These are phyloP conservation scores for Aureoboletus auriporus DNA, from an alignment of 768 basidiomycete genomes.

Conservation along the genomic window DNA sequence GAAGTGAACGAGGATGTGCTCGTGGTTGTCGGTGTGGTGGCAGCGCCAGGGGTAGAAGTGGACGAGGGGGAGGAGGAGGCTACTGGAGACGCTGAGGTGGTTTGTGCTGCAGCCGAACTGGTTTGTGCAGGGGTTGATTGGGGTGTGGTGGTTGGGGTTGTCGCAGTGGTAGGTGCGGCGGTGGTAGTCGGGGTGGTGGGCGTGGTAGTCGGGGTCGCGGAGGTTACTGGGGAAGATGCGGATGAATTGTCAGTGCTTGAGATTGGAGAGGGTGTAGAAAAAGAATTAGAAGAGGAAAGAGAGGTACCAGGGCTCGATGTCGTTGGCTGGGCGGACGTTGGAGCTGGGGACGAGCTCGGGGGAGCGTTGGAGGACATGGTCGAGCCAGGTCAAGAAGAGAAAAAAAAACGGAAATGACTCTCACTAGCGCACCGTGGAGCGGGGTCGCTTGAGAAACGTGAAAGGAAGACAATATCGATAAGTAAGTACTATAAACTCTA, in stretches of 20 bases:
- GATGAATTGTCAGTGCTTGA: constrained; percentile 16
- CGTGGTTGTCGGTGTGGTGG: not conserved
- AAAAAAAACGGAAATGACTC: not conserved
- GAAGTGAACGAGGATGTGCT: constrained; percentile 13
- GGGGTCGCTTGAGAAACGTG: not conserved
- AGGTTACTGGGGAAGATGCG: constrained; percentile 4
- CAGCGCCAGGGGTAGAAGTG: not conserved
- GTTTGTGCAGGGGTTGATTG: constrained; percentile 1
- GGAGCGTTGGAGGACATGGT: constrained; percentile 18
- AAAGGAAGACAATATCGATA: not conserved
- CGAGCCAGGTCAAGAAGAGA: not conserved
- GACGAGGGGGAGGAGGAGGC: not conserved
- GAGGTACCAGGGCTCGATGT: constrained; percentile 18
- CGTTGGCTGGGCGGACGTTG: not conserved
- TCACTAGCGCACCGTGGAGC: not conserved
- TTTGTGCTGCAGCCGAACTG: not conserved
- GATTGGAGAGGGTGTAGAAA: not conserved
- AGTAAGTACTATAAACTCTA: too few relatives aligned
- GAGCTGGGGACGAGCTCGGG: not conserved
- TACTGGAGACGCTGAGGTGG: not conserved
- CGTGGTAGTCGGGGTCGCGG: not conserved
- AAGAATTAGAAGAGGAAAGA: constrained; percentile 9
- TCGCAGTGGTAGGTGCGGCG: constrained; percentile 1
- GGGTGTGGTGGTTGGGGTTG: constrained; percentile 1
- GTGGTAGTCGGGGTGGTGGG: not conserved